Evolutionary conservation across 805 yeast species (phyloP).

Genomic region (Candida sphagnicola): DNA sequence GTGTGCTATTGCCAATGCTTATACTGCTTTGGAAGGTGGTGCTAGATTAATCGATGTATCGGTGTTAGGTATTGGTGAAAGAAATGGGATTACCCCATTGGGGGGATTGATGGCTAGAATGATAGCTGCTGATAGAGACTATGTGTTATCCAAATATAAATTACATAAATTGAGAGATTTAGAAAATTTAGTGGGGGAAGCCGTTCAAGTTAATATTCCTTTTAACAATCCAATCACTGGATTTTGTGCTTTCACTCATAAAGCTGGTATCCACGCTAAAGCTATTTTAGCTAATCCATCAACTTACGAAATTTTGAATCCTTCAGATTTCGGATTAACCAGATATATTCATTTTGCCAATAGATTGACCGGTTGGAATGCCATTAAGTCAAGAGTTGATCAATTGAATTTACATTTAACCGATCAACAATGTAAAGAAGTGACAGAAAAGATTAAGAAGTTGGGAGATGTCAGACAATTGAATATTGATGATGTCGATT

Average conservation of each 20-base stretch:
- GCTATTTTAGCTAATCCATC: slow-evolving; percentile 98
- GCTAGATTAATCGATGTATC: slow-evolving; percentile 93
- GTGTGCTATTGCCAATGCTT: slow-evolving; percentile 97
- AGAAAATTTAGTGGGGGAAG: slow-evolving; percentile 94
- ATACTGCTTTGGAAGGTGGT: slow-evolving; percentile 97
- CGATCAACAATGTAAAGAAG: slow-evolving; percentile 93
- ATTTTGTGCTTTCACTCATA: slow-evolving; percentile 98
- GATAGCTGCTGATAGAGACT: slow-evolving; percentile 98
- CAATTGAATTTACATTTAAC: slow-evolving; percentile 86
- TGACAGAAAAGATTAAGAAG: slow-evolving; percentile 87
- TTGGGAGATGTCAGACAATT: slow-evolving; percentile 94
- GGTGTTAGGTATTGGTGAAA: slow-evolving; percentile 96
- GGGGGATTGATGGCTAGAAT: slow-evolving; percentile 99
- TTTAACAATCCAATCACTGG: slow-evolving; percentile 99
- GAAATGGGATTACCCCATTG: slow-evolving; percentile 96
- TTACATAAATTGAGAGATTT: slow-evolving; percentile 92
- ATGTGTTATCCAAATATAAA: slow-evolving; percentile 91
- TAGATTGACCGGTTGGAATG: slow-evolving; percentile 98
- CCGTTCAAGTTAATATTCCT: slow-evolving; percentile 95
- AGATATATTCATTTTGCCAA: slow-evolving; percentile 97
- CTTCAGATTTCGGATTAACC: slow-evolving; percentile 91
- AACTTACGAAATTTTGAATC: slow-evolving; percentile 95
- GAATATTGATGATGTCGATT: slow-evolving; percentile 95
- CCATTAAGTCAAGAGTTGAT: slow-evolving; percentile 96
- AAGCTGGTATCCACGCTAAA: slow-evolving; percentile 99